These are phyloP conservation scores for Tylopilus plumbeoviolaceoides DNA, from an alignment of 768 basidiomycete genomes.

Conservation along the genomic window DNA sequence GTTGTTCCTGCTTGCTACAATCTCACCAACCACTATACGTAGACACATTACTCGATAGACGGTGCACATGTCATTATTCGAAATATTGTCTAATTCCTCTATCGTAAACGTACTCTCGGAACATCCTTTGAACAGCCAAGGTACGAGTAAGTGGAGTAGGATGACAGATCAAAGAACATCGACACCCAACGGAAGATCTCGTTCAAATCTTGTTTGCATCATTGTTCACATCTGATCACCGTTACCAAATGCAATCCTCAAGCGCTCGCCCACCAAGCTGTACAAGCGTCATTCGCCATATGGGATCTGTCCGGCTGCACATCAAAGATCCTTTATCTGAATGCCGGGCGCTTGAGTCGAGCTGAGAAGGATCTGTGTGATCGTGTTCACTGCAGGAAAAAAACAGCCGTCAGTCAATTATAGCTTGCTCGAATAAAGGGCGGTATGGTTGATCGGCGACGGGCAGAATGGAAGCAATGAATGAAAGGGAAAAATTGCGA, in stretches of 20 bases:
- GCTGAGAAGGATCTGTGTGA: constrained; percentile 80
- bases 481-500: constrained; percentile 1
- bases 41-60: constrained; percentile 1
- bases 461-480: constrained; percentile 5
- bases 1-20: not conserved
- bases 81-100: not conserved
- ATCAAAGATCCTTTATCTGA: constrained; percentile 72
- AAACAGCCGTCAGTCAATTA: constrained; percentile 9
- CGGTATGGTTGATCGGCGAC: not conserved
- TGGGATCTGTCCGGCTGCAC: not conserved
- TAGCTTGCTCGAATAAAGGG: too few species aligned
- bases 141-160: not conserved
- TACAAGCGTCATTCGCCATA: constrained; percentile 13
- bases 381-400: constrained; percentile 57
- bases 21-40: not conserved
- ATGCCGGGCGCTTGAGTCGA: constrained; percentile 88
- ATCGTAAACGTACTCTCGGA: not conserved
- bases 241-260: constrained; percentile 16
- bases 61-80: not conserved
- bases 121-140: not conserved
- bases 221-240: constrained; percentile 19
- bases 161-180: constrained; percentile 1
- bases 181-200: not conserved
- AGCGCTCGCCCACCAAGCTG: constrained; percentile 18
- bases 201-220: not conserved